Conservation (phyloP, 2,329 filamentous ascomycete species). For the Aaosphaeria arxii region DNA sequence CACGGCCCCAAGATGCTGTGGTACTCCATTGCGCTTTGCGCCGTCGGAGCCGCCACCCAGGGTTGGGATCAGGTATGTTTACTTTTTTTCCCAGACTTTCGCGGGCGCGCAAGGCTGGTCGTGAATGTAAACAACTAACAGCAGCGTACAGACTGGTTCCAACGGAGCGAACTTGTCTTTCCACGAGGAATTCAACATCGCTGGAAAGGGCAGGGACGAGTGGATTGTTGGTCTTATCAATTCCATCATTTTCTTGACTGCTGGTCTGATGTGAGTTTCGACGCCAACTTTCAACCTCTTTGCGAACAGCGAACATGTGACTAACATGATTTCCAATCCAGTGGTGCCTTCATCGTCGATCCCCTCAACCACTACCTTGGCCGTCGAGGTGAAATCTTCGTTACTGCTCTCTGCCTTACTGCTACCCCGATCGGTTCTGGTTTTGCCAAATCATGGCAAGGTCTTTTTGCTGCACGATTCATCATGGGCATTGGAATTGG, state of each 20-base stretch:
- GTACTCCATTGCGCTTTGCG: constrained; percentile 66
- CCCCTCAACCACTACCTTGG: constrained; percentile 38
- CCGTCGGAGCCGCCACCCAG: constrained; percentile 65
- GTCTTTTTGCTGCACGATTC: constrained; percentile 33
- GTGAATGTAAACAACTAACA: too few species aligned
- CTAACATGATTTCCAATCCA: constrained; percentile 5
- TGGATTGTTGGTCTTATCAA: constrained; percentile 34
- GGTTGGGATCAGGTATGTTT: constrained; percentile 58
- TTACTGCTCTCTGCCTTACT: constrained; percentile 34
- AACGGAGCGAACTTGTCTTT: constrained; percentile 60
- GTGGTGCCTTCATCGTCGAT: constrained; percentile 31
- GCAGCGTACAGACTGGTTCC: constrained; percentile 42
- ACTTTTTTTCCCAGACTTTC: too few species aligned
- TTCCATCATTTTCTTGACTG: constrained; percentile 40
- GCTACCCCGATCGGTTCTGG: constrained; percentile 37
- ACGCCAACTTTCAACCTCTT: constrained; percentile 6
- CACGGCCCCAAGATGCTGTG: constrained; percentile 57
- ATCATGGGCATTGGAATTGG: constrained; percentile 36
- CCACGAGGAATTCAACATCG: constrained; percentile 54
- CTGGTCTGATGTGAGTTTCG: constrained; percentile 31
- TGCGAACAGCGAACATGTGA: not conserved
- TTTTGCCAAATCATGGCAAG: constrained; percentile 36
- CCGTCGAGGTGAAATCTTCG: constrained; percentile 36
- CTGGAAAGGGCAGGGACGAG: constrained; percentile 13
- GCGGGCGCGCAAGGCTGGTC: too few species aligned